Evolutionary conservation across 225 moss, liverwort and hornwort genomes (phyloP).

Genomic region (Sphagnum tenellum): DNA sequence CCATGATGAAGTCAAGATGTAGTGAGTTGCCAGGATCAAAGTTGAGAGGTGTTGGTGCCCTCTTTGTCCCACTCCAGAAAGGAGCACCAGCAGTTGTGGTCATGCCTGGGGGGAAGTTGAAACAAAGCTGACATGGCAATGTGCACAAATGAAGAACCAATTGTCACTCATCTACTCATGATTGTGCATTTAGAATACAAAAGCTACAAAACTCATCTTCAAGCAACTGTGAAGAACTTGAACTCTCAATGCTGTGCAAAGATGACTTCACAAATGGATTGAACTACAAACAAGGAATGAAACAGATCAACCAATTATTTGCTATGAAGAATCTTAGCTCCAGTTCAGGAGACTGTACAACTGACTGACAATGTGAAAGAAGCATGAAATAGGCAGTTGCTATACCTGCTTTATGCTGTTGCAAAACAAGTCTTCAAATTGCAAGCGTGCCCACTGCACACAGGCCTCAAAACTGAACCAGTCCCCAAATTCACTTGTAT

Average conservation of each 20-base stretch:
- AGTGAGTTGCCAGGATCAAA: conserved; percentile 66
- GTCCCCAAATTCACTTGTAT: neutral
- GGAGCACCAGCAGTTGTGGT: conserved; percentile 89
- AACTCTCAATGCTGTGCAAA: no score
- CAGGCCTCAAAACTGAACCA: conserved; percentile 80
- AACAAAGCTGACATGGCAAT: conserved; percentile 64
- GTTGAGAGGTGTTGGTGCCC: conserved; percentile 62
- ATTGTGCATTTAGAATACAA: no score
- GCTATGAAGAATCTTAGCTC: no score
- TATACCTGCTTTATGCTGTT: conserved; percentile 88
- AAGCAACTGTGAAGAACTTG: no score
- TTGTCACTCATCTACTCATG: no score
- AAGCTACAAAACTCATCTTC: no score
- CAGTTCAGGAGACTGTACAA: no score
- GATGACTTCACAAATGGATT: no score
- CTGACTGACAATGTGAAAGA: no score
- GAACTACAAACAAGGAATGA: no score
- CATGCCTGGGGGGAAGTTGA: conserved; percentile 96
- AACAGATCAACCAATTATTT: no score
- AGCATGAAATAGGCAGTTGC: neutral
- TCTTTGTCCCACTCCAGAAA: conserved; percentile 99
- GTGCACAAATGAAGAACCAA: conserved; percentile 1
- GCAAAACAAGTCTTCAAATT: conserved; percentile 91
- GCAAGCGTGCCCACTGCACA: conserved; percentile 95
- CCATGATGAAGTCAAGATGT: conserved; percentile 89